Conservation (phyloP, 129 eudicot genomes). For the Helianthus annuus region HanXRQr2.0-SUNRISE NC_035444.2:1439697-1440196, state of each 20-base stretch:
- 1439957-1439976: conserved; percentile 7
- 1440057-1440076: conserved; percentile 49
- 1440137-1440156: conserved; percentile 74
- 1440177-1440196: conserved; percentile 97
- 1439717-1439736: conserved; percentile 76
- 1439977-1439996: not conserved
- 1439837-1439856: conserved; percentile 37
- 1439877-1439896: conserved; percentile 50
- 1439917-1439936: not conserved
- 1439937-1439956: conserved; percentile 2
- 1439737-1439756: conserved; percentile 78
- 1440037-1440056: conserved; percentile 26
- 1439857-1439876: conserved; percentile 59
- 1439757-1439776: conserved; percentile 68
- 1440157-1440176: conserved; percentile 52
- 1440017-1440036: conserved; percentile 13
- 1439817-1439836: conserved; percentile 27
- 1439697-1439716: conserved; percentile 62
- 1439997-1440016: conserved; percentile 14
- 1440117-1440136: conserved; percentile 43
- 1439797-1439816: conserved; percentile 41
- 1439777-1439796: conserved; percentile 53
- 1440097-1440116: conserved; percentile 61
- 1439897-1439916: not conserved
- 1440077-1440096: conserved; percentile 56